These are phyloP conservation scores for Dioscorea alata DNA, from an alignment of 106 monocot species.

Conservation along the genomic window DNA sequence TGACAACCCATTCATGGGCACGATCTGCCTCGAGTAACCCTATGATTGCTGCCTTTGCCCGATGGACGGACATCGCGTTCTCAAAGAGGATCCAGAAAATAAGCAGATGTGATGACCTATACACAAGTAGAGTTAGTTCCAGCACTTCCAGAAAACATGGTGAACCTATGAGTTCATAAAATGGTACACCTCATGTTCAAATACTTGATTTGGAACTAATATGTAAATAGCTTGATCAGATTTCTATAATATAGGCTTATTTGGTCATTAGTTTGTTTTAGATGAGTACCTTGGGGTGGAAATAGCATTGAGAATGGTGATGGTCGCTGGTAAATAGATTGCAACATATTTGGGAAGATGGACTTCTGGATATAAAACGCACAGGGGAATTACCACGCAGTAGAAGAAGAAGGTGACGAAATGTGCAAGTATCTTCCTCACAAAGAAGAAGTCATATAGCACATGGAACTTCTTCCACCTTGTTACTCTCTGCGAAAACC, in stretches of 20 bases:
- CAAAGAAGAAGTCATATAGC: constrained; percentile 64
- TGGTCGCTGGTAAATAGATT: constrained; percentile 44
- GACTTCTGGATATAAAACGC: constrained; percentile 43
- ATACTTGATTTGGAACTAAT: not conserved
- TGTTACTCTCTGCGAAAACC: constrained; percentile 35
- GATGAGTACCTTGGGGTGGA: constrained; percentile 43
- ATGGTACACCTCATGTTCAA: not conserved
- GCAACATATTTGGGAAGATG: constrained; percentile 46
- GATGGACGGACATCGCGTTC: constrained; percentile 70
- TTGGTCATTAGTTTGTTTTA: not conserved
- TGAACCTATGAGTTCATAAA: not conserved
- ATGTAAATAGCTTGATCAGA: not conserved
- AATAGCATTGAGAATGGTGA: constrained; percentile 60
- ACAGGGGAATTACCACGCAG: constrained; percentile 51
- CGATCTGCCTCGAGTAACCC: constrained; percentile 48
- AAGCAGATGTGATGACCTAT: constrained; percentile 46
- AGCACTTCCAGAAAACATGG: not conserved
- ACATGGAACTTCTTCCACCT: constrained; percentile 57
- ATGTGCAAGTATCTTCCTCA: constrained; percentile 60
- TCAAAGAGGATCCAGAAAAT: constrained; percentile 73
- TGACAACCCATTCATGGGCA: constrained; percentile 64
- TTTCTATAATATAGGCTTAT: too few species aligned
- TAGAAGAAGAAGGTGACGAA: constrained; percentile 72
- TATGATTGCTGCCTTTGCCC: constrained; percentile 42
- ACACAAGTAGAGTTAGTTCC: not conserved